These are phyloP conservation scores for Lentinula lateritia DNA, from an alignment of 768 basidiomycete species.

Conservation along the genomic window DNA sequence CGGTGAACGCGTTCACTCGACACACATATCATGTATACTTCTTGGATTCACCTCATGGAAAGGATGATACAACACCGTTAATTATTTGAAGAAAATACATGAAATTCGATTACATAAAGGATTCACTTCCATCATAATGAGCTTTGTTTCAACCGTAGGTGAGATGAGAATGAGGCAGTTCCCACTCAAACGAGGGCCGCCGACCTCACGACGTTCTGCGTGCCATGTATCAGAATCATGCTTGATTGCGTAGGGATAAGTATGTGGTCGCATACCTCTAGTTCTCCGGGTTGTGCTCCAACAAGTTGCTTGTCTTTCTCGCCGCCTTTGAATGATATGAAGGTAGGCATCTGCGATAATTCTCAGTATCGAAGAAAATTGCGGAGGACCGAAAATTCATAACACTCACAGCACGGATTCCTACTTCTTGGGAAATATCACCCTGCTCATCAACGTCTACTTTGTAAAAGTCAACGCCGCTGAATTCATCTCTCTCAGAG, in stretches of 20 bases:
- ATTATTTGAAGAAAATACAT: too few relatives aligned
- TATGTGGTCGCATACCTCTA: conserved; percentile 27
- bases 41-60: too few relatives aligned
- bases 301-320: conserved; percentile 31
- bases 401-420: conserved; percentile 53
- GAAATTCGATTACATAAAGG: too few relatives aligned
- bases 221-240: background rate
- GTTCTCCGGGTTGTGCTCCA: conserved; percentile 38
- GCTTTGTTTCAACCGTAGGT: too few relatives aligned
- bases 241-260: background rate
- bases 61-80: too few relatives aligned
- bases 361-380: background rate
- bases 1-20: too few relatives aligned
- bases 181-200: background rate
- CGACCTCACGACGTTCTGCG: background rate
- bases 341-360: conserved; percentile 35
- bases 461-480: conserved; percentile 57
- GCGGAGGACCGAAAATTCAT: background rate
- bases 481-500: conserved; percentile 24
- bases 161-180: too few relatives aligned
- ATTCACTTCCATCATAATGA: too few relatives aligned
- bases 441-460: conserved; percentile 63
- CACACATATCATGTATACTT: too few relatives aligned
- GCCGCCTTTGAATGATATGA: conserved; percentile 31
- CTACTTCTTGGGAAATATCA: conserved; percentile 51